A percentile compares a stretch with the other conserved stretches of the same genome.
Conservation (phyloP, 768 basidiomycete species). For the Lentinula sp. region DNA sequence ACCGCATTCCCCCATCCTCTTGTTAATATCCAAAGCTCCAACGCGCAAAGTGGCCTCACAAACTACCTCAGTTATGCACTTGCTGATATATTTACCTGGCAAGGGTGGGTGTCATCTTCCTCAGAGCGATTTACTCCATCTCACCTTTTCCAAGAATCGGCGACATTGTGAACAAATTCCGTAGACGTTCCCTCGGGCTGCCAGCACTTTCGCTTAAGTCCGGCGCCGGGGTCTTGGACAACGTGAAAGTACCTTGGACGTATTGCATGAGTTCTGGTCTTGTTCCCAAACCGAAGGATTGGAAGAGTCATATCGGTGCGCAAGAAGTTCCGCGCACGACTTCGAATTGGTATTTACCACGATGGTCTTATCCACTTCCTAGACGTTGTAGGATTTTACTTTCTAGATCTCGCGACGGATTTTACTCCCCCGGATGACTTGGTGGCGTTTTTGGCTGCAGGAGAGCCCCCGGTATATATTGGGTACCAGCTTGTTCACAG, state of each 20-base stretch:
- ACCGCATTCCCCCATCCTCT: conserved; percentile 56
- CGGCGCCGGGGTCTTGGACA: conserved; percentile 47
- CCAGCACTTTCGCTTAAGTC: conserved; percentile 39
- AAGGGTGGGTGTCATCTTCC: conserved; percentile 33
- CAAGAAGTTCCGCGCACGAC: neutral
- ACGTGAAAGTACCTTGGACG: conserved; percentile 53
- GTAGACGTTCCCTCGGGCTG: conserved; percentile 41
- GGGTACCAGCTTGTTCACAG: conserved; percentile 28
- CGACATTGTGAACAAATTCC: conserved; percentile 54
- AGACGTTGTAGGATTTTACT: conserved; percentile 66
- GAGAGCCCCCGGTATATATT: conserved; percentile 52
- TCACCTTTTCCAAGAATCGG: conserved; percentile 35
- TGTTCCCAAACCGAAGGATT: conserved; percentile 56
- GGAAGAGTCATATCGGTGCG: conserved; percentile 56
- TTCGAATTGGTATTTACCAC: neutral
- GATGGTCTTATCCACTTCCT: neutral
- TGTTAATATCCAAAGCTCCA: conserved; percentile 50
- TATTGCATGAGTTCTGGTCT: conserved; percentile 57
- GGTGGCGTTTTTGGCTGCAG: conserved; percentile 38
- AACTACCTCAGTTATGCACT: conserved; percentile 55
- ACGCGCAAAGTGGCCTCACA: conserved; percentile 46
- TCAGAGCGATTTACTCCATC: neutral
- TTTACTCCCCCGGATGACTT: conserved; percentile 45
- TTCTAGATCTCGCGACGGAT: conserved; percentile 44
- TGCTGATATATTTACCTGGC: conserved; percentile 57